Evolutionary conservation across 148 eudicot species (phyloP), one percentile per base, ranked within the genome.

Genomic region (Spergularia marina): DNA sequence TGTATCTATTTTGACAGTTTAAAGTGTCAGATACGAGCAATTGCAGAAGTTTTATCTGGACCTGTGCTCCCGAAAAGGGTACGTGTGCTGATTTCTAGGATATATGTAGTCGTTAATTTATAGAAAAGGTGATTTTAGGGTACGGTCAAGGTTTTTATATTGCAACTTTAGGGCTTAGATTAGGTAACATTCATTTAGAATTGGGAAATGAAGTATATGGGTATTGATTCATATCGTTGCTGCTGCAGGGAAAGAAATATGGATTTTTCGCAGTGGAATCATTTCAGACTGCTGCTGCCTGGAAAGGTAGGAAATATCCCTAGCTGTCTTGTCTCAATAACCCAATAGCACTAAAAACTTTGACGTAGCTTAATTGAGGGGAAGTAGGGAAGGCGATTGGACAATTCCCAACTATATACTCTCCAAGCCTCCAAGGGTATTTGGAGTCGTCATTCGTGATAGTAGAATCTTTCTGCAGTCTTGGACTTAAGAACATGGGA

Each of bases 191-290:
- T 75, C 56, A 15, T 21, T 67, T 36, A 12, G 13, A n/a, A 40
- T 10, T 65, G 2, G 23, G 70, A 41, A 56, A 56, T 18, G 72
- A 44, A n/a, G 20, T 71, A 53, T 14, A 41, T 76, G 40, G 51
- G 17, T 76, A 30, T 51, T 69, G 65, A 76, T 55, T 63, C 44
- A 14, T 53, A 51, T 52, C 53, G 41, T 77, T 57, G 57, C 18
- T 79, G 69, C 23, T 77, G 74, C 76, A 88, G 91, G 88, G 77
- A 64, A 68, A 12, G 70, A 71, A 71, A 25, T 82, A 44, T 76
- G 84, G 80, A 68, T 73, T 75, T 62, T 44, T 66, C 39, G 56
- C 57, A 44, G 60, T 68, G 76, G 77, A 67, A 73, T 54, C 67
- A 3, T 72, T 78, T 74, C 88, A 81, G 66, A 83, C 80, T 64